Conservation (phyloP, 2,329 filamentous ascomycete species). For the Talaromyces sp. region DNA sequence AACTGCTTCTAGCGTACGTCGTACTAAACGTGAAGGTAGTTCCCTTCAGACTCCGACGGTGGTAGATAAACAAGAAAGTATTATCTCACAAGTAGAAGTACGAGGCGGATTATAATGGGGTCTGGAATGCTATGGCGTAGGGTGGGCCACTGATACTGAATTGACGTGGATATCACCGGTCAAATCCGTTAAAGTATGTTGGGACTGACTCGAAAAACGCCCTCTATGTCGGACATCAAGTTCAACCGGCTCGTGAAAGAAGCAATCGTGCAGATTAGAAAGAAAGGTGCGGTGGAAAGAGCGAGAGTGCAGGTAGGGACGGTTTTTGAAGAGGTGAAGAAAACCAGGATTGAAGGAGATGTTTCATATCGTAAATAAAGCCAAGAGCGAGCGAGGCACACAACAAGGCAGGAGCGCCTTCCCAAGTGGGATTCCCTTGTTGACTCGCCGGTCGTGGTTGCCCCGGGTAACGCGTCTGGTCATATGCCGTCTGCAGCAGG, state of each 20-base stretch:
- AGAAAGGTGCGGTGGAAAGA: background rate
- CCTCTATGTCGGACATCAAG: background rate
- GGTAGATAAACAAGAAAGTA: background rate
- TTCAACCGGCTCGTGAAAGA: background rate
- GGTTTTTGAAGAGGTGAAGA: constrained; percentile 6
- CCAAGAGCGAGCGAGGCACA: background rate
- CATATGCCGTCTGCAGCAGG: background rate
- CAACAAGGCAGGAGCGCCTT: constrained; percentile 1
- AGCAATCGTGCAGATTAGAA: constrained; percentile 15
- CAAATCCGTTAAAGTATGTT: background rate
- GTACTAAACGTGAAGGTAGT: background rate
- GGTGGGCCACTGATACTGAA: constrained; percentile 2
- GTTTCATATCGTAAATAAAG: constrained; percentile 11
- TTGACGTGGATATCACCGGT: constrained; percentile 1
- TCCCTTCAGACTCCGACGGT: background rate
- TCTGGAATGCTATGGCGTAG: constrained; percentile 14
- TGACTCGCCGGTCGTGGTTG: constrained; percentile 15
- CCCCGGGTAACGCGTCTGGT: constrained; percentile 11
- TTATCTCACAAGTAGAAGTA: background rate
- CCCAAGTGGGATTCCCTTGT: constrained; percentile 12
- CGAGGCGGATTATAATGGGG: background rate
- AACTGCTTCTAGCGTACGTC: background rate
- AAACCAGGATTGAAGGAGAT: constrained; percentile 2
- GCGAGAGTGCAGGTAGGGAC: constrained; percentile 14
- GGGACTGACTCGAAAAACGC: background rate